Conservation (phyloP, 805 yeast genomes). For the Wickerhamomyces canadensis region DNA sequence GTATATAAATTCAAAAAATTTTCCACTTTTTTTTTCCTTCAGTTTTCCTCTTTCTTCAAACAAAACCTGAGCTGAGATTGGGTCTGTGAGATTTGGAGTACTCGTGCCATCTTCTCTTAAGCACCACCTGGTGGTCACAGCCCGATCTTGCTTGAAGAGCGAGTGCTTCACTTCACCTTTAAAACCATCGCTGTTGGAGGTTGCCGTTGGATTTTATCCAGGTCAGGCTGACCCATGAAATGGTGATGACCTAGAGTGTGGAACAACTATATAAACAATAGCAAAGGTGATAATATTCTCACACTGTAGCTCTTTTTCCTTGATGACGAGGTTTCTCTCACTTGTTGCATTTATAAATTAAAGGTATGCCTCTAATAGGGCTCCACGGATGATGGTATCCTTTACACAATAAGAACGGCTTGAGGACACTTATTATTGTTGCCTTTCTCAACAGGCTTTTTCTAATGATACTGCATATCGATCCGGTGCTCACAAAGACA, state of each 20-base stretch:
- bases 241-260: conserved; percentile 94
- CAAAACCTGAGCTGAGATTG: background rate
- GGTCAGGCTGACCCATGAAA: conserved; percentile 81
- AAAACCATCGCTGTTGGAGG: conserved; percentile 99
- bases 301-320: too few relatives aligned
- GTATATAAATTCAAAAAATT: background rate
- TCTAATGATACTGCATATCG: too few relatives aligned
- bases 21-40: background rate
- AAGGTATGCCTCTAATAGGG: too few relatives aligned
- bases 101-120: background rate
- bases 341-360: too few relatives aligned
- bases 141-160: conserved; percentile 1
- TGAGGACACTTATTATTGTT: too few relatives aligned
- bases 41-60: background rate
- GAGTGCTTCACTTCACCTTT: conserved; percentile 32
- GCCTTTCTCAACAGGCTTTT: too few relatives aligned
- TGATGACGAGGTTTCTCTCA: too few relatives aligned
- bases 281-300: too few relatives aligned
- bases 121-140: background rate
- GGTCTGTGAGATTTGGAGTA: background rate
- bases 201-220: conserved; percentile 50
- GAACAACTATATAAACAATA: conserved; percentile 51
- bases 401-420: too few relatives aligned
- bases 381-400: too few relatives aligned
- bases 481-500: too few relatives aligned